Base-by-base conservation (phyloP, 2,329 filamentous ascomycete species). In the Xylariaceae sp. region DNA sequence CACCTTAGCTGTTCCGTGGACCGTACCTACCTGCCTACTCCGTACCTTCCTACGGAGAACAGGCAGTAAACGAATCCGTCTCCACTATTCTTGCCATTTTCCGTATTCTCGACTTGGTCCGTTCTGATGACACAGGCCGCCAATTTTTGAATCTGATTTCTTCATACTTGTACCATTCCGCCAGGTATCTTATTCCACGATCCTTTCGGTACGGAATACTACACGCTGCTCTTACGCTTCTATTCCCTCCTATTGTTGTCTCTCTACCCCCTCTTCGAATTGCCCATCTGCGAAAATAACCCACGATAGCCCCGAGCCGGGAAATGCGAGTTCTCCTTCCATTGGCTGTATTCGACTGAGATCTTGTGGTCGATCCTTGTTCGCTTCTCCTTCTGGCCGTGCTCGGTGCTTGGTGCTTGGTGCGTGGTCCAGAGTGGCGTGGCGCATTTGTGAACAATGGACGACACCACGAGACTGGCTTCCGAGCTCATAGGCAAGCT, bases 401-500 rank as follows among this genome's bases (percentile, higher is more conserved):
- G 39, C 49, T 55, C 37, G 54, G 35, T 47, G 51, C 9, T 47
- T 47, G 51, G 64, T 56, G 57, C 23, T 30, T 30, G 23, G 23
- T 30, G 23, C 23, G 23, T 30, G 54, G 35, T 47, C 54, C 9
- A 48, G 41, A 53, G 64, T 56, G 57, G 39, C 57, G 61, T 58
- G 58, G 49, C 60, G 61, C 59, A 61, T 55, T 58, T 45, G 59
- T 41, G 54, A 47, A 71, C 67, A 63, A 81, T 80, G 78, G 76
- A 80, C 68, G 77, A 80, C 71, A 73, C 75, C 51, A 77, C 76
- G 66, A 77, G 69, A 65, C 76, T 84, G 63, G 75, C 82, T 64
- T 75, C 77, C 58, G 78, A 80, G 72, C 77, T 85, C 69, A 76
- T 79, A 66, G 73, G 73, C 67, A 82, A 80, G 76, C 80, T 83